These are phyloP conservation scores for Magnusiomyces fungicola DNA, from an alignment of 1,139 yeast genomes.

Conservation along the genomic window DNA sequence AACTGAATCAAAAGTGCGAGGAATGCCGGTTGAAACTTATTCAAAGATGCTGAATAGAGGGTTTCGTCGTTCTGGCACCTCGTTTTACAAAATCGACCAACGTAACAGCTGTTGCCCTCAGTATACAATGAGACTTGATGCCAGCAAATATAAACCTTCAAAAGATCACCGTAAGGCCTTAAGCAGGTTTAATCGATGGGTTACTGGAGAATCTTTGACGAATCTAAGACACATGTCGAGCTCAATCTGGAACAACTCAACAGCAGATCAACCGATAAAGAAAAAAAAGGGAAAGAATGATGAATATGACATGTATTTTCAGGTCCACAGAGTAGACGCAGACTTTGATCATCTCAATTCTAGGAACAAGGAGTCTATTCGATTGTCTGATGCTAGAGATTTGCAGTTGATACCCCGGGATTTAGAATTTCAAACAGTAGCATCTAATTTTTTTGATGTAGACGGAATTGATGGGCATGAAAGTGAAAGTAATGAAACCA, in stretches of 20 bases:
- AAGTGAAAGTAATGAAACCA: too few relatives aligned
- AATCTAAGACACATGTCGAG: neutral
- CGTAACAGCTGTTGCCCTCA: slow-evolving; percentile 73
- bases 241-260: neutral
- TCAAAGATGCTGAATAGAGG: slow-evolving; percentile 63
- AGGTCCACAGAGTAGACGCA: slow-evolving; percentile 20
- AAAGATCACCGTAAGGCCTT: slow-evolving; percentile 64
- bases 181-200: slow-evolving; percentile 48
- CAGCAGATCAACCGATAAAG: neutral
- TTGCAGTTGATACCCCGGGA: neutral
- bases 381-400: slow-evolving; percentile 5
- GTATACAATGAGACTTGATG: slow-evolving; percentile 66
- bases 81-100: slow-evolving; percentile 66
- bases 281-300: slow-evolving; percentile 9
- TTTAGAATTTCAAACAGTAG: neutral
- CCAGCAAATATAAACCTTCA: slow-evolving; percentile 39
- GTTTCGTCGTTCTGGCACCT: slow-evolving; percentile 71
- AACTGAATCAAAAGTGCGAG: neutral
- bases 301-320: slow-evolving; percentile 29
- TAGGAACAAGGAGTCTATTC: neutral
- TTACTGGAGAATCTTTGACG: slow-evolving; percentile 2
- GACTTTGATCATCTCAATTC: slow-evolving; percentile 6
- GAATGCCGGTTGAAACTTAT: slow-evolving; percentile 41
- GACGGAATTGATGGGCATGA: too few relatives aligned
- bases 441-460: too few relatives aligned